These are phyloP conservation scores for Silene latifolia DNA, from an alignment of 148 eudicot species.

Conservation along the genomic window DNA sequence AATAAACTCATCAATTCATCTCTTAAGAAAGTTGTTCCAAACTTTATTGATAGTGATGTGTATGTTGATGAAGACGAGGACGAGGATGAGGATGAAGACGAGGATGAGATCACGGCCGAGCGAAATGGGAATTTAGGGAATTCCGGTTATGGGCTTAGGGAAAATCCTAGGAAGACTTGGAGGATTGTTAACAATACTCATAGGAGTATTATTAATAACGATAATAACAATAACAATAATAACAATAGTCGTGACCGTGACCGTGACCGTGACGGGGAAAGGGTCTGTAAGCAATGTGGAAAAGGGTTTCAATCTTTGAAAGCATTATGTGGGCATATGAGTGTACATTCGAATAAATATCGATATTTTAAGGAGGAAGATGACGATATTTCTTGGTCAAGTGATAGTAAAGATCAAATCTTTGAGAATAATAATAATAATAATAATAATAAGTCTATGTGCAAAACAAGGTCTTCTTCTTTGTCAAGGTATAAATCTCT, in stretches of 20 bases:
- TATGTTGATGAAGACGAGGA: not conserved
- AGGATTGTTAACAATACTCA: slow-evolving; percentile 28
- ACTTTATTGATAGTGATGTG: slow-evolving; percentile 29
- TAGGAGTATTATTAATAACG: not conserved
- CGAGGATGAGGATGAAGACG: slow-evolving; percentile 25
- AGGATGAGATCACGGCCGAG: not conserved
- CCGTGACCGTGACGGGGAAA: slow-evolving; percentile 15
- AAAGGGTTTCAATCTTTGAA: slow-evolving; percentile 77
- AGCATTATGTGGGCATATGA: slow-evolving; percentile 95
- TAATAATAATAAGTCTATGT: not conserved
- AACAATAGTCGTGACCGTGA: too few species aligned
- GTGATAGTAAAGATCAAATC: slow-evolving; percentile 25
- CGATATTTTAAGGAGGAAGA: slow-evolving; percentile 33
- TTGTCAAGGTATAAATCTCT: not conserved
- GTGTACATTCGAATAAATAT: slow-evolving; percentile 69
- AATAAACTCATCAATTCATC: too few species aligned
- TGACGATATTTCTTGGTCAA: slow-evolving; percentile 25
- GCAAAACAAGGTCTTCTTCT: slow-evolving; percentile 18
- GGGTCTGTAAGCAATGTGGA: slow-evolving; percentile 82
- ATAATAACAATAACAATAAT: not conserved
- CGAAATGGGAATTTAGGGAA: slow-evolving; percentile 18
- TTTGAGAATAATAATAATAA: not conserved
- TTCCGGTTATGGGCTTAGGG: slow-evolving; percentile 54
- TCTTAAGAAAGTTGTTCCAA: slow-evolving; percentile 22
- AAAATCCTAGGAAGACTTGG: slow-evolving; percentile 85